Evolutionary conservation across 768 basidiomycete species (phyloP).

Genomic region (Leucogyrophana mollusca): DNA sequence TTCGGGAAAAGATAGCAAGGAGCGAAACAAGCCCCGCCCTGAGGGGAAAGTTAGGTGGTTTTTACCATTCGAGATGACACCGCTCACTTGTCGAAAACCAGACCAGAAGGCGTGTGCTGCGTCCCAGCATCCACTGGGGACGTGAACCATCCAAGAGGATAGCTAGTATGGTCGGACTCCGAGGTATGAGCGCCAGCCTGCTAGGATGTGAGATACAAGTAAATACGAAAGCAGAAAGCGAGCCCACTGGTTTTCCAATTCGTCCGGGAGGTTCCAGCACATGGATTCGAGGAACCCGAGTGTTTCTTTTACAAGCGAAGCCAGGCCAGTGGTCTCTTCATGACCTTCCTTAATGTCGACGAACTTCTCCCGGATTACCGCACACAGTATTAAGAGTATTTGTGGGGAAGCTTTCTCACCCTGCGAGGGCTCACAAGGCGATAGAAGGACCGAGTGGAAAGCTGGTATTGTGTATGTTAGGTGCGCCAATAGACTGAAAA

Average conservation of each 20-base stretch:
- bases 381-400: slow-evolving; percentile 40
- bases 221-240: not conserved
- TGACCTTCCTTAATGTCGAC: slow-evolving; percentile 32
- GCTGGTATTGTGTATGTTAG: slow-evolving; percentile 49
- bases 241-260: slow-evolving; percentile 35
- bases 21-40: slow-evolving; percentile 44
- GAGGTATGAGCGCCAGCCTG: slow-evolving; percentile 41
- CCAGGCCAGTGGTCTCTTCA: slow-evolving; percentile 20
- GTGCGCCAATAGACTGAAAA: slow-evolving; percentile 51
- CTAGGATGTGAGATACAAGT: not conserved
- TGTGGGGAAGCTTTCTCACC: slow-evolving; percentile 25
- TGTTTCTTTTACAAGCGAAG: slow-evolving; percentile 38
- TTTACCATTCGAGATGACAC: not conserved
- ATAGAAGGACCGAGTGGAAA: slow-evolving; percentile 40
- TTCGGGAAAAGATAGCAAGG: slow-evolving; percentile 40
- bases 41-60: slow-evolving; percentile 2
- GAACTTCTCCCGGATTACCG: slow-evolving; percentile 39
- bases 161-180: slow-evolving; percentile 40
- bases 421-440: slow-evolving; percentile 15
- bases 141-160: slow-evolving; percentile 51
- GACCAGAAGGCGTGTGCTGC: slow-evolving; percentile 48
- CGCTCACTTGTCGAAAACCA: slow-evolving; percentile 55
- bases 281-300: slow-evolving; percentile 54
- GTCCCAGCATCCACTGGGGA: slow-evolving; percentile 49
- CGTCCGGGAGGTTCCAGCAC: slow-evolving; percentile 46